Evolutionary conservation across 805 yeast species (phyloP), one percentile per base, ranked within the genome.

Genomic region (Teunomyces stri): DNA sequence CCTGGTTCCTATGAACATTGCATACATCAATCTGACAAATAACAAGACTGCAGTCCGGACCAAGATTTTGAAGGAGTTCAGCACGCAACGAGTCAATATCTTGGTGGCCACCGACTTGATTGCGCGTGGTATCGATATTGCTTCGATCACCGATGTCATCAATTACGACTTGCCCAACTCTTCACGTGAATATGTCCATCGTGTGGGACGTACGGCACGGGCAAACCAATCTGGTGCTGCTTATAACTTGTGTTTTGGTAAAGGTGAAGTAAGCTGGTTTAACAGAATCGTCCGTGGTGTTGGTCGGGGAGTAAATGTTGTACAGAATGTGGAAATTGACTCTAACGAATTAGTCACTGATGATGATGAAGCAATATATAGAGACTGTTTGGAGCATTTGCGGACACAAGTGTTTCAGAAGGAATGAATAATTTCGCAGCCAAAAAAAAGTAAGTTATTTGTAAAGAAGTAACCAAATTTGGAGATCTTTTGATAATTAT

Each of bases 161-260:
- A 94, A 94, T 66, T 94, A 94, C 65, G 98, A 94, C 61, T 65
- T 90, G 46, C 99, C 99, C 18, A 75, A 81, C 21, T 86, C 96
- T 1, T 78, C 91, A 0, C 84, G 95, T 53, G 98, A 94, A 57
- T 94, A 94, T 56, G 89, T 94, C 22, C 99, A 94, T 67, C 79
- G 99, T 59, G 89, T 90, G 34, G 99, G 99, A 35, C 84, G 99
- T 72, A 91, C 98, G 0, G 97, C 98, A 1, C 82, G 99, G 69
- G 99, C 99, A 2, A 84, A 86, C 44, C 79, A 82, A 30, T 44
- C 54, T 0, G 99, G 99, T 61, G 69, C 71, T 31, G 96, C 96
- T 0, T 79, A 83, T 61, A 86, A 82, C 41, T 63, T 92, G 21
- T 73, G 84, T n/a, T 74, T 82, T 49, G 95, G 96, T 25, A 81